Base-by-base conservation (phyloP, 2,329 filamentous ascomycete species). In the Fonsecaea multimorphosa region DNA sequence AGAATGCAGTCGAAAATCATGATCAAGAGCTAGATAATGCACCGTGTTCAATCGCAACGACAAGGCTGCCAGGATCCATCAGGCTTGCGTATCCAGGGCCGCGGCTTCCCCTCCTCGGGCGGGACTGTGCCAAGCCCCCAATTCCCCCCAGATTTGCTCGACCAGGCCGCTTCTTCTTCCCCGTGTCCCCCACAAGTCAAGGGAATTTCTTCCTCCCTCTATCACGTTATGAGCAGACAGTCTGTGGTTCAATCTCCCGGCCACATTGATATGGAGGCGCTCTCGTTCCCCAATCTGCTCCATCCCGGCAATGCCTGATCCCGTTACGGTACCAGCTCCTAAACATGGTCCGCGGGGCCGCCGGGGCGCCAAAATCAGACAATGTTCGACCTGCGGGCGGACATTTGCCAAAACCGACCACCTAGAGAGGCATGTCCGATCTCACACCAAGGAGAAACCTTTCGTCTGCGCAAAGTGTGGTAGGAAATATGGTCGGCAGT, bases 361-460 rank as follows among this genome's bases (percentile, higher is more conserved):
- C 31, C 64, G 67, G 8, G 62, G 34, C n/a, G 38, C 55, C 38
- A 69, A 67, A 55, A 46, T 69, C 27, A 63, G 62, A 29, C 62
- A 67, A 49, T 69, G 67, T 53, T 46, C 53, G 36, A 67, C 64
- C 52, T 75, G 73, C 63, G 70, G 65, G 8, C 62, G 68, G 22
- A 69, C 67, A 1, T 76, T 76, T 51, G 66, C 70, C 11, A 76
- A 75, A 63, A 73, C 73, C 14, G 75, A 76, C 34, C 75, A 76
- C 65, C 72, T 76, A 9, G 68, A 74, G 32, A 69, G 75, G 24
- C 75, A 76, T 65, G 70, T 75, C n/a, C 69, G 74, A 32, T 72
- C 72, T 36, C 75, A 76, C 53, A 76, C 74, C 1, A 74, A 73
- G 51, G 74, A 76, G 60, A 76, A 73, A 62, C 75, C 75, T 1